A percentile compares a stretch with the other conserved stretches of the same genome.
Conservation (phyloP, 441 rosid species). For the Croton setiger region DNA sequence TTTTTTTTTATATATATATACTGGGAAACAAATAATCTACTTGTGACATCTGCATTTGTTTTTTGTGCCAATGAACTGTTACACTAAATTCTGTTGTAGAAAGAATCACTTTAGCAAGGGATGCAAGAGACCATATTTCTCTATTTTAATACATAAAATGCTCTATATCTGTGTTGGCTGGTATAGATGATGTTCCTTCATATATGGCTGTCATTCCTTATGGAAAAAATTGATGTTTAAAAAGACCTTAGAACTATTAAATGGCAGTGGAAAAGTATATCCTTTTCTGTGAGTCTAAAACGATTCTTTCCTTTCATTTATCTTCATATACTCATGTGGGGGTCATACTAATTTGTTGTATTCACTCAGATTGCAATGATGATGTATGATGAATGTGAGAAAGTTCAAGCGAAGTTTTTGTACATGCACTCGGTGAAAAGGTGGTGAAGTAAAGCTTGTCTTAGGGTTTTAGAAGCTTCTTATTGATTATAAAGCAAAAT, state of each 20-base stretch:
- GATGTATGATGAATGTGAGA: constrained; percentile 82
- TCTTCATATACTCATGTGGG: constrained; percentile 27
- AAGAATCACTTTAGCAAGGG: background rate
- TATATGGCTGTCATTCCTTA: background rate
- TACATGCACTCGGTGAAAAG: constrained; percentile 60
- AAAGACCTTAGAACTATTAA: background rate
- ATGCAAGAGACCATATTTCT: background rate
- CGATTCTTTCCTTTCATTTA: constrained; percentile 14
- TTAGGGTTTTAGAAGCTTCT: constrained; percentile 29
- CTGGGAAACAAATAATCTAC: background rate
- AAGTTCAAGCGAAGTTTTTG: constrained; percentile 50
- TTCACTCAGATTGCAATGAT: constrained; percentile 94
- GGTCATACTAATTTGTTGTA: constrained; percentile 47
- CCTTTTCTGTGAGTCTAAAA: constrained; percentile 17
- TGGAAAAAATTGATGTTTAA: background rate
- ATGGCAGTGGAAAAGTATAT: background rate
- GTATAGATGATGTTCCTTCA: background rate
- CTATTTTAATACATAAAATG: background rate
- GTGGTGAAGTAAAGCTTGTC: constrained; percentile 45
- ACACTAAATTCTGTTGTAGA: background rate
- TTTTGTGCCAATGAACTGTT: background rate
- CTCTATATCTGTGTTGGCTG: background rate
- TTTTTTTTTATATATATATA: too few relatives aligned
- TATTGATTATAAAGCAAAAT: constrained; percentile 18
- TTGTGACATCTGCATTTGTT: background rate